Base-by-base conservation (phyloP, 345 rosid genomes). In the Cardiospermum halicacabum region DNA sequence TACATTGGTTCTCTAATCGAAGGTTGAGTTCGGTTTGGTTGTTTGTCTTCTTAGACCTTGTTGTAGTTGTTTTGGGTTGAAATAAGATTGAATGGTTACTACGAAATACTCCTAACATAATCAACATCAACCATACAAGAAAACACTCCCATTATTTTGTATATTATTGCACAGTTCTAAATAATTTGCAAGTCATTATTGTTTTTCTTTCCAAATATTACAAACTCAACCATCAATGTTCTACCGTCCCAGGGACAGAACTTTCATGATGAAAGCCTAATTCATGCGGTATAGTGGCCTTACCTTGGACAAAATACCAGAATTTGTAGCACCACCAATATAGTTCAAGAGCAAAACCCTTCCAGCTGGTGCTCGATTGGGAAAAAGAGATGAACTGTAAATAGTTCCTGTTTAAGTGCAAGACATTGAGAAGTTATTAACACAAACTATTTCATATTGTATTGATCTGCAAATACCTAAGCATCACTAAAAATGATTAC, bases 371-470 rank as follows among this genome's bases (percentile, higher is more conserved):
- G 91, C 94, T 67, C 98, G 84, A 72, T 90, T 85, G 21, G 95
- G 96, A 73, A 93, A 93, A 67, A 93, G 96, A 3, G 98, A 86
- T 43, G 97, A 88, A 78, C 97, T 90, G 79, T 93, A 93, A 65
- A 90, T 83, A 53, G 97, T 87, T 69, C 97, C 97, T 88, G 85
- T 68, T 53, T 53, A 27, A 67, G 31, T 26, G 16, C 36, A 56
- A 11, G 31, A 34, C 32, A 55, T 34, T 15, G 16, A 49, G n/a
- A 28, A 15, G 27, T 16, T 6, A 31, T 47, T 32, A 30, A 27
- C 45, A 48, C 34, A 10, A 59, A 48, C 43, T 25, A 31, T 26
- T 61, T 19, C 7, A 12, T 10, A 12, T 11, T 45, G 3, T 5
- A 12, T 15, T 31, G 49, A 34, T 18, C 30, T 56, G 12, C 5